Percentiles rank a stretch among this genome's conserved stretches.
These are phyloP conservation scores for Aspergillus ellipticus DNA, from an alignment of 495 filamentous ascomycete species.

Conservation along the genomic window DNA sequence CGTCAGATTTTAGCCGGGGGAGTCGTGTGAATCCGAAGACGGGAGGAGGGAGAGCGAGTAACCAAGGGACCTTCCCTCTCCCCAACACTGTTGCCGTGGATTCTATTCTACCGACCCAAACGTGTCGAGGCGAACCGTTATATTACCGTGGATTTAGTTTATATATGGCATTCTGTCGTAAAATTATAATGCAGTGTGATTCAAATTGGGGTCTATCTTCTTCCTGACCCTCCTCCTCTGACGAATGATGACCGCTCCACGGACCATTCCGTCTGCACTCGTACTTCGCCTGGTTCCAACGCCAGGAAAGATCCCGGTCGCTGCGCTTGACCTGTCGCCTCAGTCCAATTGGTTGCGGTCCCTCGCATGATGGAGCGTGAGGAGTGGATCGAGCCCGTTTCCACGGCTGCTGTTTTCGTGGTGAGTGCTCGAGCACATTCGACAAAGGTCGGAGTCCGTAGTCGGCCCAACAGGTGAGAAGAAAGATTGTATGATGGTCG, in stretches of 20 bases:
- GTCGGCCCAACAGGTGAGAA: not conserved
- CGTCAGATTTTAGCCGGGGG: constrained; percentile 10
- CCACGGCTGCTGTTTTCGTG: not conserved
- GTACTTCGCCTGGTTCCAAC: constrained; percentile 3
- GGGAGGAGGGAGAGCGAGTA: not conserved
- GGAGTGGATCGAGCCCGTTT: not conserved
- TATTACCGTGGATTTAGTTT: no score
- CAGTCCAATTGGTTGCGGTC: not conserved
- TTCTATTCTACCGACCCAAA: no score
- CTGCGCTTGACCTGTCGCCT: not conserved
- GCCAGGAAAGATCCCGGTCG: not conserved
- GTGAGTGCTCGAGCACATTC: not conserved
- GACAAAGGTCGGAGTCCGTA: not conserved
- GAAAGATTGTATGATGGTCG: not conserved
- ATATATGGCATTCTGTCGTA: no score
- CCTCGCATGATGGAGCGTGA: not conserved
- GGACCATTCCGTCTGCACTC: constrained; percentile 10
- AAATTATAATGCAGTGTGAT: not conserved
- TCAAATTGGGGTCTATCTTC: not conserved
- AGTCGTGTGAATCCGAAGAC: not conserved
- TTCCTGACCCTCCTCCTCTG: not conserved
- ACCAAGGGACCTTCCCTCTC: no score
- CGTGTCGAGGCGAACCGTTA: no score
- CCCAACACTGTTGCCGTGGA: no score
- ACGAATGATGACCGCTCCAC: not conserved